Percentiles rank a stretch among this genome's conserved stretches.
These are phyloP conservation scores for Maudiozyma serrabonitensis DNA, from an alignment of 805 yeast genomes.

Conservation along the genomic window DNA sequence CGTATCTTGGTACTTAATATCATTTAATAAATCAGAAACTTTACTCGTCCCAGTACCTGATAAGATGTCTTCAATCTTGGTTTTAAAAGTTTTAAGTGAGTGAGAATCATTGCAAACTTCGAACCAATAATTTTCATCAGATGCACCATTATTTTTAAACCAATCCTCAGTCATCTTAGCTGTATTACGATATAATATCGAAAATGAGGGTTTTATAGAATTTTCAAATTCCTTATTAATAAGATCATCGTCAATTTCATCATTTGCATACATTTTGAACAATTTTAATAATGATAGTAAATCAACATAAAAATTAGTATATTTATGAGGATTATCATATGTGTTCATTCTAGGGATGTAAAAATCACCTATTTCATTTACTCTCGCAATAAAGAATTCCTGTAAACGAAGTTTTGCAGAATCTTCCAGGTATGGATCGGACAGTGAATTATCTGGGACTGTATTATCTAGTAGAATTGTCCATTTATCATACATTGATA, in stretches of 20 bases:
- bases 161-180: slow-evolving; percentile 16
- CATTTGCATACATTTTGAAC: slow-evolving; percentile 16
- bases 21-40: slow-evolving; percentile 11
- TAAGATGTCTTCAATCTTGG: slow-evolving; percentile 8
- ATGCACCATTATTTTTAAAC: slow-evolving; percentile 4
- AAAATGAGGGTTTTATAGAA: slow-evolving; percentile 16
- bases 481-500: slow-evolving; percentile 22
- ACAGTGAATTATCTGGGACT: slow-evolving; percentile 20
- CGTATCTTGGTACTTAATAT: slow-evolving; percentile 16
- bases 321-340: neutral
- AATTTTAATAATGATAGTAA: slow-evolving; percentile 11
- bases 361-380: slow-evolving; percentile 26
- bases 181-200: slow-evolving; percentile 22
- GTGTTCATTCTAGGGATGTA: slow-evolving; percentile 21
- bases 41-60: neutral
- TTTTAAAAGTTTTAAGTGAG: slow-evolving; percentile 17
- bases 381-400: slow-evolving; percentile 27
- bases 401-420: slow-evolving; percentile 20
- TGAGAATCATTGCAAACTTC: slow-evolving; percentile 21
- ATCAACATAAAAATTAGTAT: slow-evolving; percentile 8
- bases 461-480: slow-evolving; percentile 17
- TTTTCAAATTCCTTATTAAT: slow-evolving; percentile 19
- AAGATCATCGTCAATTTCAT: slow-evolving; percentile 15
- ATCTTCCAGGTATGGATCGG: slow-evolving; percentile 22
- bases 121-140: slow-evolving; percentile 21